Evolutionary conservation across 2,329 filamentous ascomycete genomes (phyloP).

Genomic region (Cylindrodendrum hubeiense): DNA sequence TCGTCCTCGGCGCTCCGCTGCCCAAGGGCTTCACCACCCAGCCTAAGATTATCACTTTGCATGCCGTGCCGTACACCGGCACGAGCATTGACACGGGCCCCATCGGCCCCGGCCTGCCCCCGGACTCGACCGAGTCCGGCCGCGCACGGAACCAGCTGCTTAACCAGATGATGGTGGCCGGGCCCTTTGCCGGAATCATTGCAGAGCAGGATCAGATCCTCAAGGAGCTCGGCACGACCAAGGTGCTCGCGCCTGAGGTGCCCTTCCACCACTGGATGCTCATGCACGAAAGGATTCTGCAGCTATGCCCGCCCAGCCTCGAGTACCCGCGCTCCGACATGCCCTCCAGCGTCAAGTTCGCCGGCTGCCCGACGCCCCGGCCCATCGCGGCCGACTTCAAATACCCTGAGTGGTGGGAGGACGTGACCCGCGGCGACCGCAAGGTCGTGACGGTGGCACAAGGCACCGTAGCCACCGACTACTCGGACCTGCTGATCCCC

Average conservation of each 20-base stretch:
- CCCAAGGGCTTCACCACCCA: constrained; percentile 51
- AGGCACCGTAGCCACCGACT: constrained; percentile 57
- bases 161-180: constrained; percentile 37
- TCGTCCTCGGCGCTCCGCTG: constrained; percentile 52
- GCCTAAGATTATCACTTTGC: constrained; percentile 55
- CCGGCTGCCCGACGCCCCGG: constrained; percentile 55
- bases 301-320: constrained; percentile 54
- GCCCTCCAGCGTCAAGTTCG: constrained; percentile 55
- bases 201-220: constrained; percentile 42
- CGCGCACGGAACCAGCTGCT: constrained; percentile 49
- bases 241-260: constrained; percentile 23
- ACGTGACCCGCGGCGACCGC: constrained; percentile 50
- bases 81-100: constrained; percentile 54
- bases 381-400: constrained; percentile 42
- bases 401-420: constrained; percentile 61
- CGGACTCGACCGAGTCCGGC: constrained; percentile 52
- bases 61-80: constrained; percentile 52
- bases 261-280: constrained; percentile 46
- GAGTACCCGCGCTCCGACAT: constrained; percentile 55
- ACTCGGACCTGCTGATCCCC: constrained; percentile 58
- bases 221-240: constrained; percentile 46
- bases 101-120: constrained; percentile 53
- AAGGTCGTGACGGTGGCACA: constrained; percentile 61
- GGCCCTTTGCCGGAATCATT: constrained; percentile 38
- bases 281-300: constrained; percentile 49